phyloP scores from a whole-genome alignment of 257 asterid genomes.

The Eucommia ulmoides region DNA sequence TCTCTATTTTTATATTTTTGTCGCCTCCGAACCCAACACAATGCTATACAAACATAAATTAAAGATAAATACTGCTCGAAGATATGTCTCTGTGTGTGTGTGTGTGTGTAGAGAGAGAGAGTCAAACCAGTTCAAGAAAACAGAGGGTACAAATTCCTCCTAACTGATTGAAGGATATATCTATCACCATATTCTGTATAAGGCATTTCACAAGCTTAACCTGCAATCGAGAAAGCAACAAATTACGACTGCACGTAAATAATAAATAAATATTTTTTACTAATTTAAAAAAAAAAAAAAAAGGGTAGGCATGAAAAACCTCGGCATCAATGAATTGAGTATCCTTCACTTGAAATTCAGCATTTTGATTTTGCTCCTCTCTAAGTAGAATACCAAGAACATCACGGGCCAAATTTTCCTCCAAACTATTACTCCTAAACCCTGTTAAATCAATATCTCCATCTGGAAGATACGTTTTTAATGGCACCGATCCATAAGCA shows the following conservation, averaged over 20 bases:
- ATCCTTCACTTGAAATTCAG: slow-evolving; percentile 58
- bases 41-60: background rate
- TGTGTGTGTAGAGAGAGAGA: background rate
- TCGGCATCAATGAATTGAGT: slow-evolving; percentile 81
- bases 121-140: background rate
- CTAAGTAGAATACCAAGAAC: slow-evolving; percentile 49
- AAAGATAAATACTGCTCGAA: background rate
- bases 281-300: background rate
- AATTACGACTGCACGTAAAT: background rate
- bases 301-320: slow-evolving; percentile 12
- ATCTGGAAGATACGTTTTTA: slow-evolving; percentile 86
- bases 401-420: slow-evolving; percentile 43
- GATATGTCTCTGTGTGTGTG: background rate
- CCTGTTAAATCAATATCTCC: slow-evolving; percentile 92
- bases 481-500: slow-evolving; percentile 90
- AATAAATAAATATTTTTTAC: no score
- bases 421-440: slow-evolving; percentile 33
- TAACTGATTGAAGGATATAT: slow-evolving; percentile 3
- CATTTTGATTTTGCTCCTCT: slow-evolving; percentile 46
- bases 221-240: background rate
- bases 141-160: slow-evolving; percentile 1
- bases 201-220: slow-evolving; percentile 2
- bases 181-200: background rate
- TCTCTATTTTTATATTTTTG: background rate
- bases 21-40: no score